phyloP scores from a whole-genome alignment of 2,329 filamentous ascomycete genomes.

The Talaromyces sp. region DNA sequence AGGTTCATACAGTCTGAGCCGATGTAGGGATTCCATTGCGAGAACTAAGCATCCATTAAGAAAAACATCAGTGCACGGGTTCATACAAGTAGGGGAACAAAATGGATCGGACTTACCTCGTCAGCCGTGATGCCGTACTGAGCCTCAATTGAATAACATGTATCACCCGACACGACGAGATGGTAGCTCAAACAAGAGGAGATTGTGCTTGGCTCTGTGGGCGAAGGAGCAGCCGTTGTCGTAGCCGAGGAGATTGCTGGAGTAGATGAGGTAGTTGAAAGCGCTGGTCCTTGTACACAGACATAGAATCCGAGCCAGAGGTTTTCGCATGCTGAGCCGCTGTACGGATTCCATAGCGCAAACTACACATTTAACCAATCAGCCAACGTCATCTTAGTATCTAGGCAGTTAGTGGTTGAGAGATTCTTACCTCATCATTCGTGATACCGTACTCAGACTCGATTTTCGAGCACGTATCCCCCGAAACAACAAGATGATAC shows the following conservation, averaged over 20 bases:
- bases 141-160: slow-evolving; percentile 9
- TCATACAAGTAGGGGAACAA: background rate
- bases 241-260: background rate
- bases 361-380: too few relatives aligned
- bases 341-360: background rate
- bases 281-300: slow-evolving; percentile 2
- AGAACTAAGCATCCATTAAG: background rate
- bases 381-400: background rate
- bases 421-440: background rate
- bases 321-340: slow-evolving; percentile 5
- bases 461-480: slow-evolving; percentile 15
- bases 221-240: background rate
- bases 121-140: slow-evolving; percentile 14
- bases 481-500: slow-evolving; percentile 14
- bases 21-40: slow-evolving; percentile 4
- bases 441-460: slow-evolving; percentile 16
- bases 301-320: slow-evolving; percentile 22
- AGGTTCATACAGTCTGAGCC: slow-evolving; percentile 7
- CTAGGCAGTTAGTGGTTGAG: too few relatives aligned
- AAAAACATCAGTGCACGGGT: background rate
- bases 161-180: slow-evolving; percentile 12
- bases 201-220: slow-evolving; percentile 1
- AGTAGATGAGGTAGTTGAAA: background rate
- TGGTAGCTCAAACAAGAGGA: slow-evolving; percentile 11
- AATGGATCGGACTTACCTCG: background rate